Evolutionary conservation across 805 yeast genomes (phyloP).

Genomic region (Brettanomyces anomalus): DNA sequence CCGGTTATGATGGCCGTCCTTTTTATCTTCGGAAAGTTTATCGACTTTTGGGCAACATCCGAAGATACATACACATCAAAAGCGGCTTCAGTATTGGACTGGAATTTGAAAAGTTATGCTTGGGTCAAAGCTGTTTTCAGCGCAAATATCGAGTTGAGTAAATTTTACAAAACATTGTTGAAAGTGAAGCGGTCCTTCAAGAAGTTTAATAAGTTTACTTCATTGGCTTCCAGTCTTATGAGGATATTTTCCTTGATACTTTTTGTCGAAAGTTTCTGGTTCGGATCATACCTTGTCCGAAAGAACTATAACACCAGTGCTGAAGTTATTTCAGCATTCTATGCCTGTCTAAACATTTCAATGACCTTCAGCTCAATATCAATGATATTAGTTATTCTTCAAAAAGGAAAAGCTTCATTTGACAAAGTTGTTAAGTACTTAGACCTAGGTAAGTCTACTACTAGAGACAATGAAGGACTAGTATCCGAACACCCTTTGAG

Average conservation of each 20-base stretch:
- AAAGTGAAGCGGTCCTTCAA: conserved; percentile 31
- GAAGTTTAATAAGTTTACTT: conserved; percentile 36
- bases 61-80: conserved; percentile 52
- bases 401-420: conserved; percentile 67
- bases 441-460: neutral
- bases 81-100: conserved; percentile 56
- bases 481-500: conserved; percentile 11
- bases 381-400: conserved; percentile 49
- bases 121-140: conserved; percentile 58
- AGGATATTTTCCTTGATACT: conserved; percentile 54
- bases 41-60: conserved; percentile 36
- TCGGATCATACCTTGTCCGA: conserved; percentile 63
- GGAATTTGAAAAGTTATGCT: conserved; percentile 55
- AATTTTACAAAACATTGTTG: conserved; percentile 28
- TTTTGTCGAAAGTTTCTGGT: conserved; percentile 92
- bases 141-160: conserved; percentile 38
- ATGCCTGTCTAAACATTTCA: conserved; percentile 71
- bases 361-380: conserved; percentile 46
- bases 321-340: conserved; percentile 72
- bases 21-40: conserved; percentile 38
- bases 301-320: conserved; percentile 44
- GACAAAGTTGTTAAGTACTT: conserved; percentile 36
- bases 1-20: conserved; percentile 56
- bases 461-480: neutral
- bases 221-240: conserved; percentile 48